phyloP scores from a whole-genome alignment of 495 filamentous ascomycete species.

The Trichoderma reesei region DNA sequence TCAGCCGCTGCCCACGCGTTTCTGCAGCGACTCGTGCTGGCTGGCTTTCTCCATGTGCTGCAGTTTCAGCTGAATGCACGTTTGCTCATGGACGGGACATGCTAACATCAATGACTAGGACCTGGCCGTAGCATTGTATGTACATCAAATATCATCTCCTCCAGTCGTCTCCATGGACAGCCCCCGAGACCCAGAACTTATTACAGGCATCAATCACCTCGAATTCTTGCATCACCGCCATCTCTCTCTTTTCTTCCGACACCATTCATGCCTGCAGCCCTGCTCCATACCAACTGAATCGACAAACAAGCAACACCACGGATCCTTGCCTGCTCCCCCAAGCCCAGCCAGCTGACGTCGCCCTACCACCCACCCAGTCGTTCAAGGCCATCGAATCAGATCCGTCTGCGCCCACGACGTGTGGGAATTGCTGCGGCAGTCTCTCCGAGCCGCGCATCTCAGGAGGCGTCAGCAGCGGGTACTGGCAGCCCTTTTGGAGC shows the following conservation, averaged over 20 bases:
- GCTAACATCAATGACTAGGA: background rate
- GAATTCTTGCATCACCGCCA: background rate
- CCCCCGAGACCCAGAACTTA: too few species aligned
- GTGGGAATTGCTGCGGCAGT: background rate
- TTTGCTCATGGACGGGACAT: background rate
- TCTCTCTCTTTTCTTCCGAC: background rate
- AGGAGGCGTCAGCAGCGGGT: conserved; percentile 8
- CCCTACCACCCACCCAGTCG: background rate
- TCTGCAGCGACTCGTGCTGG: background rate
- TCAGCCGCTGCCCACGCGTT: background rate
- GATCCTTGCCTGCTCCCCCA: background rate
- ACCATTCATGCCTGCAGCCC: background rate
- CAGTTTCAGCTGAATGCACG: background rate
- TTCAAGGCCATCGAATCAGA: background rate
- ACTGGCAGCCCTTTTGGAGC: background rate
- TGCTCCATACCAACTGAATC: too few species aligned
- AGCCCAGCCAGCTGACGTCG: conserved; percentile 7
- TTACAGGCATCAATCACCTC: background rate
- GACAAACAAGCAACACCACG: too few species aligned
- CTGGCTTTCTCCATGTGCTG: background rate
- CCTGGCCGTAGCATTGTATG: background rate
- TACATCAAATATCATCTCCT: too few species aligned
- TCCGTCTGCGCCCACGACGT: background rate
- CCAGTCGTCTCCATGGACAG: too few species aligned
- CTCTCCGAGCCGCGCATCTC: background rate